Percentiles rank a stretch among this genome's conserved stretches.
Conservation (phyloP, 2,329 filamentous ascomycete species). For the Sclerotinia glacialis region DNA sequence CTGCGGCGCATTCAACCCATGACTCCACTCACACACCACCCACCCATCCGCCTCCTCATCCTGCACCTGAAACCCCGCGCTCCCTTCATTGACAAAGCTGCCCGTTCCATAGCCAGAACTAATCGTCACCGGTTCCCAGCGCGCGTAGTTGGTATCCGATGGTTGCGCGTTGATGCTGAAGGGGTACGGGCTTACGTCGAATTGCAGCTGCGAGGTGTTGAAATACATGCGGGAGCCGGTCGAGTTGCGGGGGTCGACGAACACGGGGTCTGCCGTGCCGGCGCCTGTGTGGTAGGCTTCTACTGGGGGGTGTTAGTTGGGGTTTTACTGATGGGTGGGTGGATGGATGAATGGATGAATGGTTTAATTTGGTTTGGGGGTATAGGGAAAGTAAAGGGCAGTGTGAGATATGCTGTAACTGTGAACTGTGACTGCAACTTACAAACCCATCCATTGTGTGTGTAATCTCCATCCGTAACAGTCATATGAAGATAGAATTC, state of each 20-base stretch:
- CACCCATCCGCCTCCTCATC: constrained; percentile 30
- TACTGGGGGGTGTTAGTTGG: constrained; percentile 24
- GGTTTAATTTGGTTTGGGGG: background rate
- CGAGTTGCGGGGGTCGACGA: constrained; percentile 16
- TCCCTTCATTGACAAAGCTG: constrained; percentile 22
- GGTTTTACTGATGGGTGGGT: too few relatives aligned
- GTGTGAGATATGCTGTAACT: background rate
- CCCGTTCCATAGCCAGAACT: constrained; percentile 25
- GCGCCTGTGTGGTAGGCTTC: constrained; percentile 34
- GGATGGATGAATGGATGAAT: too few relatives aligned
- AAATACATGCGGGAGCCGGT: constrained; percentile 27
- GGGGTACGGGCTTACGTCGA: constrained; percentile 28
- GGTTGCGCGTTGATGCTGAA: constrained; percentile 31
- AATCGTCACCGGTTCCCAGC: constrained; percentile 29
- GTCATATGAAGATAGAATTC: constrained; percentile 32
- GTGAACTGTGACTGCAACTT: background rate
- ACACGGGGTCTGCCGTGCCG: constrained; percentile 30
- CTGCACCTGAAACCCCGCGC: constrained; percentile 25
- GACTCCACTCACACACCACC: constrained; percentile 35
- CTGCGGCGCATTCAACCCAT: constrained; percentile 32
- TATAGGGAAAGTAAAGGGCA: background rate
- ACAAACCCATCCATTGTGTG: constrained; percentile 28
- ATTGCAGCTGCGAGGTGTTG: constrained; percentile 31
- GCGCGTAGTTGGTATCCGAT: constrained; percentile 28
- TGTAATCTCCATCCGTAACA: constrained; percentile 21